Evolutionary conservation across 352 stramenopile genomes (phyloP).

Genomic region (Elongisporangium prolatum): DNA sequence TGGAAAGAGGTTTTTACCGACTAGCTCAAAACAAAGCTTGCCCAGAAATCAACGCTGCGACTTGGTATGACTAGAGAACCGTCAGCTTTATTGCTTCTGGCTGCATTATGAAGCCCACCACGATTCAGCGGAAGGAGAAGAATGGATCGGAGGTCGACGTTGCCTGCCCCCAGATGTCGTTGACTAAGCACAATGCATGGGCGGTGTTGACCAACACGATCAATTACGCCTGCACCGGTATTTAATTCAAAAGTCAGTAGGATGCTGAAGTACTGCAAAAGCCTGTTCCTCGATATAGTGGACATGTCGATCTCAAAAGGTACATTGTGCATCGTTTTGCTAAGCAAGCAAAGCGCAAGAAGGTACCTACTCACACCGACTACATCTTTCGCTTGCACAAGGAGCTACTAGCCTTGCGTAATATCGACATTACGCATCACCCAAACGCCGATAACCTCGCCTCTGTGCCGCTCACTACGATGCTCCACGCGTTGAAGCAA

Average conservation of each 20-base stretch:
- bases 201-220: slow-evolving; percentile 13
- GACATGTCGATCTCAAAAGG: slow-evolving; percentile 21
- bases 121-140: too few relatives aligned
- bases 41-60: too few relatives aligned
- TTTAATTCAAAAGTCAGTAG: slow-evolving; percentile 9
- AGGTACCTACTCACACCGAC: slow-evolving; percentile 5
- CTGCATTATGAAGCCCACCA: too few relatives aligned
- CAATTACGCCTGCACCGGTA: slow-evolving; percentile 14
- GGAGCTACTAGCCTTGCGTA: slow-evolving; percentile 9
- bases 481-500: slow-evolving; percentile 4
- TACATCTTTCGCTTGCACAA: slow-evolving; percentile 8
- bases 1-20: too few relatives aligned
- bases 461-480: not conserved
- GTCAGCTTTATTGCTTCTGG: too few relatives aligned
- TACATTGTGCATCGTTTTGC: slow-evolving; percentile 14
- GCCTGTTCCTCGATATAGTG: slow-evolving; percentile 16
- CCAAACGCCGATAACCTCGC: slow-evolving; percentile 12
- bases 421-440: slow-evolving; percentile 5
- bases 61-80: too few relatives aligned
- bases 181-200: too few relatives aligned
- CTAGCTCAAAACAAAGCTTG: too few relatives aligned
- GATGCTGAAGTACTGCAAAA: slow-evolving; percentile 19
- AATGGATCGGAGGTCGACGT: too few relatives aligned
- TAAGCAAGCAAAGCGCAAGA: slow-evolving; percentile 5
- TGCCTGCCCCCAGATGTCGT: too few relatives aligned